Evolutionary conservation across 2,329 filamentous ascomycete species (phyloP).

Genomic region (Sporothrix protearum): DNA sequence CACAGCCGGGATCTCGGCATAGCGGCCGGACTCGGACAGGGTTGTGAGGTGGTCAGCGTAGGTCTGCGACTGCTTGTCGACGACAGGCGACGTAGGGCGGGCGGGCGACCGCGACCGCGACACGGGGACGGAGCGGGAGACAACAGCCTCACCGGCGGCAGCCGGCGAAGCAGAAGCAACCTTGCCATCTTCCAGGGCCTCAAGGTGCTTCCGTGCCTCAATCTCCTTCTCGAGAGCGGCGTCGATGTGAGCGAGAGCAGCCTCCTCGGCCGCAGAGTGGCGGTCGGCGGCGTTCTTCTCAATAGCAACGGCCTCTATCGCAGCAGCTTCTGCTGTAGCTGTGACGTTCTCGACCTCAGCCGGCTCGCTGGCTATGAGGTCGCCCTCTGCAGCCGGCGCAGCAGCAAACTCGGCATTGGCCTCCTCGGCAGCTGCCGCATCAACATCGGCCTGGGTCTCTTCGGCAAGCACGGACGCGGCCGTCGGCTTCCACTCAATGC

Average conservation of each 20-base stretch:
- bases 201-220: conserved; percentile 48
- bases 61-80: conserved; percentile 61
- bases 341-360: background rate
- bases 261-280: conserved; percentile 40
- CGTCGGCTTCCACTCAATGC: conserved; percentile 80
- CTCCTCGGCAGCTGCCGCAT: background rate
- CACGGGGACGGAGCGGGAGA: conserved; percentile 44
- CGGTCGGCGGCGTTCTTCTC: background rate
- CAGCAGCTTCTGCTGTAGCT: background rate
- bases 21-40: conserved; percentile 67
- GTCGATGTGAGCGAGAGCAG: conserved; percentile 75
- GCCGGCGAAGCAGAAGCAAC: conserved; percentile 41
- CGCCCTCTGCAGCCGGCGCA: background rate
- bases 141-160: conserved; percentile 38
- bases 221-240: conserved; percentile 80
- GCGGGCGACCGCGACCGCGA: conserved; percentile 44
- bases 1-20: conserved; percentile 81
- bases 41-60: conserved; percentile 77
- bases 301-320: background rate
- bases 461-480: conserved; percentile 53
- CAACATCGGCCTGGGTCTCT: conserved; percentile 37
- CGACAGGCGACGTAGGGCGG: conserved; percentile 58
- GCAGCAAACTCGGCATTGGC: background rate
- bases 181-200: conserved; percentile 44
- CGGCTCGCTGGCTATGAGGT: conserved; percentile 1